Conservation (phyloP, 1,139 yeast genomes). For the Suhomyces choctaworum region DNA sequence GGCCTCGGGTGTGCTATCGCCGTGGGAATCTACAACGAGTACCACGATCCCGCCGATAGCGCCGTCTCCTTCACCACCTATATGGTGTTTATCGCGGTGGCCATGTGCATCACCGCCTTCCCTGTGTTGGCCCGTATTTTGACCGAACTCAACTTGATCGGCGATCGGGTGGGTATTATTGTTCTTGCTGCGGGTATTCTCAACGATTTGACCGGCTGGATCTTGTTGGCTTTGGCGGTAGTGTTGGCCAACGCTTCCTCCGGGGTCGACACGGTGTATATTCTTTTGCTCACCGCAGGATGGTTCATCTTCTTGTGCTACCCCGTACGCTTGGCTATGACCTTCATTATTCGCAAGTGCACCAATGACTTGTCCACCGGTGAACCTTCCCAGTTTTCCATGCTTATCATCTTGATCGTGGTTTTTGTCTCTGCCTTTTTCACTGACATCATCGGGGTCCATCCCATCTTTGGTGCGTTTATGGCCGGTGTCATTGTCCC, state of each 20-base stretch:
- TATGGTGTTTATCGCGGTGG: conserved; percentile 77
- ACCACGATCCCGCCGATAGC: conserved; percentile 31
- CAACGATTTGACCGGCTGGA: conserved; percentile 83
- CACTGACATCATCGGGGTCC: conserved; percentile 80
- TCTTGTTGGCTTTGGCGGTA: conserved; percentile 69
- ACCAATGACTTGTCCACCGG: conserved; percentile 56
- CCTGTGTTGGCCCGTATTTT: conserved; percentile 80
- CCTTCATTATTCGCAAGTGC: conserved; percentile 41
- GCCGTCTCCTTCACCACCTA: conserved; percentile 64
- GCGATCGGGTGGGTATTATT: conserved; percentile 75
- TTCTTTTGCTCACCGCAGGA: conserved; percentile 60
- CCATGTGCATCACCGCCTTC: conserved; percentile 79
- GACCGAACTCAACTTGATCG: conserved; percentile 67
- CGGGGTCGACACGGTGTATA: conserved; percentile 67
- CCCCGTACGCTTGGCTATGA: conserved; percentile 54
- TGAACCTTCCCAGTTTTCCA: conserved; percentile 62
- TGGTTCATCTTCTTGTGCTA: conserved; percentile 63
- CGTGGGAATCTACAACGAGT: conserved; percentile 61
- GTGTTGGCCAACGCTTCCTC: conserved; percentile 73
- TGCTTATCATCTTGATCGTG: conserved; percentile 53
- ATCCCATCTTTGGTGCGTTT: conserved; percentile 81
- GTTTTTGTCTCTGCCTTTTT: conserved; percentile 70
- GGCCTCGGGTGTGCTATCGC: conserved; percentile 75
- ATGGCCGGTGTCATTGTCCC: conserved; percentile 78
- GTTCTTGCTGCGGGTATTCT: conserved; percentile 80